Evolutionary conservation across 108 stramenopile species (phyloP), one percentile per base, ranked within the genome.

Genomic region (Cyclotella cryptica): DNA sequence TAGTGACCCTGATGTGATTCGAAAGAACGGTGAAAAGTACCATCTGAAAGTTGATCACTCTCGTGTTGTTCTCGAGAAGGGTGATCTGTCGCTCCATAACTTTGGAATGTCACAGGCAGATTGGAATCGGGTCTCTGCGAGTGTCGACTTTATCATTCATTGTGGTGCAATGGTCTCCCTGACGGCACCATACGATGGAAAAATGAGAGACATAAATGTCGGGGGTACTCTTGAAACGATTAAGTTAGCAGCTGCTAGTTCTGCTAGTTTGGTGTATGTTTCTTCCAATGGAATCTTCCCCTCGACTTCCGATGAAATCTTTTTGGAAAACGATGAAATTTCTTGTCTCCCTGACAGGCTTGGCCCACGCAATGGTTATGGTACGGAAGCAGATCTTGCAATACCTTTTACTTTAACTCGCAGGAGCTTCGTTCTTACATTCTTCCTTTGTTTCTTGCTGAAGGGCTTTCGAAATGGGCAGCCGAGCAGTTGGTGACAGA

Each of bases 381-480:
- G 85, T 10, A n/a, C n/a, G n/a, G n/a, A n/a, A n/a, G n/a, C n/a
- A n/a, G n/a, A n/a, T n/a, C n/a, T n/a, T n/a, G n/a, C n/a, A n/a
- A n/a, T n/a, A n/a, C n/a, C n/a, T n/a, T n/a, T n/a, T n/a, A n/a
- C n/a, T n/a, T n/a, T n/a, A n/a, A n/a, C n/a, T n/a, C n/a, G n/a
- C n/a, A n/a, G n/a, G n/a, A n/a, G n/a, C n/a, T n/a, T n/a, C n/a
- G n/a, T n/a, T n/a, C n/a, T n/a, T n/a, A n/a, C n/a, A n/a, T n/a
- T n/a, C n/a, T n/a, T n/a, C n/a, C n/a, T n/a, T n/a, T n/a, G n/a
- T n/a, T n/a, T n/a, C n/a, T n/a, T n/a, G n/a, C n/a, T n/a, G n/a
- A n/a, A n/a, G n/a, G n/a, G n/a, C 87, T 90, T 74, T 86, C 85
- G 43, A 93, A 93, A 60, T 93, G 92, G 92, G 92, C 91, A 42